Evolutionary conservation across 2,329 filamentous ascomycete genomes (phyloP), one percentile per base, ranked within the genome.

Genomic region (Phialocephala subalpina): DNA sequence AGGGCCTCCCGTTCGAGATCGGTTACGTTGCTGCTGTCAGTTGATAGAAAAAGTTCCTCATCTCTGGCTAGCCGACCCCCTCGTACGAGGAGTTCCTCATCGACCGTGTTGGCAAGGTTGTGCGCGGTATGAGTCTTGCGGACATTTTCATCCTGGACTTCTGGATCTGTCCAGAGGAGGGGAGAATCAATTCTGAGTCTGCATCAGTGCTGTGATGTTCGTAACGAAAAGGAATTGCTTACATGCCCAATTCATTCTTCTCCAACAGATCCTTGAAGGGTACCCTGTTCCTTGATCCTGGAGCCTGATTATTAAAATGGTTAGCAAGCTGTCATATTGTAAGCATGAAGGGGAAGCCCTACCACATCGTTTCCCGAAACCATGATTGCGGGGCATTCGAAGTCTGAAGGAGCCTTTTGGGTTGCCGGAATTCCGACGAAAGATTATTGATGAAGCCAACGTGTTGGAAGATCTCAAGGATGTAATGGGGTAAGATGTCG

Each of bases 111-210:
- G 47, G 47, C 47, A 14, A 52, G 47, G 20, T 52, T 3, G 22
- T 52, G 47, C 3, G 47, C 47, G 20, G 47, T 22, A 22, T 52
- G 47, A 25, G 47, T 52, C 25, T 52, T 52, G 20, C 47, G 47
- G 47, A 52, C 47, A 16, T 52, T 52, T 25, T 52, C 20, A 52
- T 52, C 47, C 20, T 52, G 47, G 47, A 52, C 47, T 52, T 52
- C 47, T 9, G 47, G 47, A 16, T 52, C 47, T 7, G 47, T 52
- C 47, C 47, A 52, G 25, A 52, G 47, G 47, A 52, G 47, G 20
- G 47, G 47, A 27, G 47, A 52, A 14, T 52, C 47, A 14, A 52
- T 52, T 52, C 47, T 52, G 47, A 29, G 20, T 7, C 11, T 29
- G 47, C 11, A 27, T 52, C 5, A 52, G 47, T 52, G 45, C 8